A percentile compares a stretch with the other conserved stretches of the same genome.
phyloP scores from a whole-genome alignment of 805 yeast species.

The Lipomyces mesembrius region DNA sequence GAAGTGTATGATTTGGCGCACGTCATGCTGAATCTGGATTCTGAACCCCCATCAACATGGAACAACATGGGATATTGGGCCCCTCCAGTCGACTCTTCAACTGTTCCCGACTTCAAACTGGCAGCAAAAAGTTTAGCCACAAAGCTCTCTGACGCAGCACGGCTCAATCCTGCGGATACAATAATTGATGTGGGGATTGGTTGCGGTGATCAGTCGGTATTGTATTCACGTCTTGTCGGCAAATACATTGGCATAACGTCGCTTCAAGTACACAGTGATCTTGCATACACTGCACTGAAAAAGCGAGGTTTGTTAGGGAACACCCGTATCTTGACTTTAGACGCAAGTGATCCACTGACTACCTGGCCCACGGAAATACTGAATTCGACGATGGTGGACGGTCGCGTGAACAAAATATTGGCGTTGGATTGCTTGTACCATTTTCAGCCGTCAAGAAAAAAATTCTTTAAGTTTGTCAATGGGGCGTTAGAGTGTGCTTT shows the following conservation, averaged over 20 bases:
- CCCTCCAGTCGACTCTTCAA: neutral
- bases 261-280: conserved; percentile 12
- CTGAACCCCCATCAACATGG: conserved; percentile 23
- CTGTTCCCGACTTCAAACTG: neutral
- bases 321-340: conserved; percentile 16
- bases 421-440: conserved; percentile 34
- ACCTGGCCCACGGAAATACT: conserved; percentile 27
- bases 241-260: conserved; percentile 31
- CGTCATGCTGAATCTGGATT: conserved; percentile 29
- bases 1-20: conserved; percentile 32
- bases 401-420: conserved; percentile 23
- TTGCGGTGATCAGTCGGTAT: conserved; percentile 34
- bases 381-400: conserved; percentile 6
- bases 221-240: conserved; percentile 23
- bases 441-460: conserved; percentile 22
- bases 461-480: conserved; percentile 20
- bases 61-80: conserved; percentile 37
- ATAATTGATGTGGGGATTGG: conserved; percentile 34
- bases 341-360: conserved; percentile 22
- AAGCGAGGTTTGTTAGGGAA: neutral
- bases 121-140: conserved; percentile 22
- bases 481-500: conserved; percentile 20
- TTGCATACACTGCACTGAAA: conserved; percentile 11
- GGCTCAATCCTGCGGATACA: conserved; percentile 11
- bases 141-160: conserved; percentile 22